These are phyloP conservation scores for Aspergillus pseudoglaucus DNA, from an alignment of 2,329 filamentous ascomycete genomes.

Conservation along the genomic window DNA sequence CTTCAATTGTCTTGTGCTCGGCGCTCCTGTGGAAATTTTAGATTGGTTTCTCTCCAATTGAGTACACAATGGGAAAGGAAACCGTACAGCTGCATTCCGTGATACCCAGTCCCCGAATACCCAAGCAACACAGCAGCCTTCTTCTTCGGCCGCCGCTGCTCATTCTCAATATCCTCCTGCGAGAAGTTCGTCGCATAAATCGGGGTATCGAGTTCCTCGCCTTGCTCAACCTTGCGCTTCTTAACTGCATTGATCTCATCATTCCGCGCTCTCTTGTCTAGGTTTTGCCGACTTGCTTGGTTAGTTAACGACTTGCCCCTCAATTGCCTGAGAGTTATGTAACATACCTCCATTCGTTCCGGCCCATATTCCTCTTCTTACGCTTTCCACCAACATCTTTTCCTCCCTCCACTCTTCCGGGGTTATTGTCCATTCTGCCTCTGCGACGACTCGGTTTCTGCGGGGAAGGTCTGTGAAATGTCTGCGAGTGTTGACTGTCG, in stretches of 20 bases:
- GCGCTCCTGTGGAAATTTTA: slow-evolving; percentile 32
- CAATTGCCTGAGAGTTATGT: not conserved
- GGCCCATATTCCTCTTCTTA: slow-evolving; percentile 63
- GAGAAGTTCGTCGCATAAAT: slow-evolving; percentile 56
- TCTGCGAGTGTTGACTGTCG: not conserved
- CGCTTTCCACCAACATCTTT: slow-evolving; percentile 34
- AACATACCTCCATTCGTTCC: slow-evolving; percentile 58
- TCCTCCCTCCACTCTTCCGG: slow-evolving; percentile 23
- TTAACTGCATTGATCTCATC: slow-evolving; percentile 49
- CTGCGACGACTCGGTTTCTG: not conserved
- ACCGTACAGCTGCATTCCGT: slow-evolving; percentile 79
- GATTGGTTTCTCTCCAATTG: slow-evolving; percentile 1
- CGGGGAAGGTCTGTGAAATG: not conserved
- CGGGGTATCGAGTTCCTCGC: slow-evolving; percentile 32
- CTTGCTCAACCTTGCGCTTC: slow-evolving; percentile 47
- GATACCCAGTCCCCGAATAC: slow-evolving; percentile 93
- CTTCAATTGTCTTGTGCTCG: slow-evolving; percentile 86
- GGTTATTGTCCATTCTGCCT: slow-evolving; percentile 29
- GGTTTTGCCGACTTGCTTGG: slow-evolving; percentile 45
- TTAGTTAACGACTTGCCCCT: slow-evolving; percentile 33
- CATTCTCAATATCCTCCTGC: slow-evolving; percentile 78
- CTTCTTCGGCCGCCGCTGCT: slow-evolving; percentile 82
- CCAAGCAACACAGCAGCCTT: slow-evolving; percentile 95
- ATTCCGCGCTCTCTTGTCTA: slow-evolving; percentile 49
- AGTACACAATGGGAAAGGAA: not conserved